phyloP scores from a whole-genome alignment of 2,329 filamentous ascomycete species.

The Calonectria multiphialidica region DNA sequence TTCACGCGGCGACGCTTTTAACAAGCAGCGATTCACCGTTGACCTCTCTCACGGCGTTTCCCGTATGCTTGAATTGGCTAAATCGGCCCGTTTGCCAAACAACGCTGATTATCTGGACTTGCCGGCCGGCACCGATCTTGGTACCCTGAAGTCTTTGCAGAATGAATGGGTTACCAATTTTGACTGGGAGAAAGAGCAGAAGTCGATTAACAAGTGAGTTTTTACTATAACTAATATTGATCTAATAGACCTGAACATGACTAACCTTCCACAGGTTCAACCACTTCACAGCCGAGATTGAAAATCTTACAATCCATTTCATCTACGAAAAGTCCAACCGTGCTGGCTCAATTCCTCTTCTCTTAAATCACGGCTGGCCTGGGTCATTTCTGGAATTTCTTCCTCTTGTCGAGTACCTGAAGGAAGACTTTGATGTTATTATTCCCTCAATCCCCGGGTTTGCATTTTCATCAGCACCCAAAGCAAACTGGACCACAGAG shows the following conservation, averaged over 20 bases:
- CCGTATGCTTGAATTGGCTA: conserved; percentile 27
- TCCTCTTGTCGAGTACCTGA: conserved; percentile 30
- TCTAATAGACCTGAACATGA: background rate
- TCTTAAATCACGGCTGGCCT: conserved; percentile 59
- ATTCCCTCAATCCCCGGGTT: conserved; percentile 54
- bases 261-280: background rate
- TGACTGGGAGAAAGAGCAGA: conserved; percentile 34
- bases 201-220: conserved; percentile 30
- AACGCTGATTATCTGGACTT: background rate
- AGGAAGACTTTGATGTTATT: conserved; percentile 33
- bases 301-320: conserved; percentile 41
- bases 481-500: conserved; percentile 47
- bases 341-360: conserved; percentile 50
- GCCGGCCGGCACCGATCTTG: conserved; percentile 25
- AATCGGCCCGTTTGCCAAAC: conserved; percentile 24
- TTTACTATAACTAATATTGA: background rate
- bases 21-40: conserved; percentile 15
- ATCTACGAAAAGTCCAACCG: conserved; percentile 33
- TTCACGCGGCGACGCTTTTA: too few relatives aligned
- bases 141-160: conserved; percentile 22
- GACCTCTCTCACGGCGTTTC: conserved; percentile 22
- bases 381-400: conserved; percentile 58
- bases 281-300: conserved; percentile 16
- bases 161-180: conserved; percentile 31
- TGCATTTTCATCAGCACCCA: conserved; percentile 48